Base-by-base conservation (phyloP, 108 stramenopile species). In the Cyclotella baltica region DNA sequence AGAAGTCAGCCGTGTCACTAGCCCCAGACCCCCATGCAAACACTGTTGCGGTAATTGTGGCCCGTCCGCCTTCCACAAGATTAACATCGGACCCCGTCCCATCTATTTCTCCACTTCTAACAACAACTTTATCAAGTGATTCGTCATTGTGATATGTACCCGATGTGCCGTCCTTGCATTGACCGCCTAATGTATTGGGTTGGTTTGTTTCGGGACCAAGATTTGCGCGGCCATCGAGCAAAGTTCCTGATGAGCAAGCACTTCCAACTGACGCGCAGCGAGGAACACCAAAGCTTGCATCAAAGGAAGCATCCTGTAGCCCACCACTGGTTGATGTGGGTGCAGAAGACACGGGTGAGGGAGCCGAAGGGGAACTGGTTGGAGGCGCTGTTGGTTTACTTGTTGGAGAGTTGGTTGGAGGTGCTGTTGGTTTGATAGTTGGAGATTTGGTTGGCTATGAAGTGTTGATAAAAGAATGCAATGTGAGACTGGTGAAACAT, bases 141-240 rank as follows among this genome's bases (percentile, higher is more conserved):
- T 80, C 73, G 36, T 80, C 57, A 22, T 10, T 27, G 27, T 68
- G 31, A 38, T 80, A 69, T 1, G 28, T 10, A 35, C 71, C 63
- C 40, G 5, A 2, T 27, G 38, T 30, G 19, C 75, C 75, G 31
- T 76, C 75, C 27, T 0, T 20, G 16, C 75, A 76, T n/a, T n/a
- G n/a, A n/a, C 62, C 63, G n/a, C 70, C 68, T 20, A 76, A 30
- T 20, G 75, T 69, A 53, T 76, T 76, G 34, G 75, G 68, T 3
- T 37, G 30, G 19, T 76, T 76, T 22, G 55, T n/a, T 59, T 76
- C 75, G 16, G 3, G 4, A 40, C 61, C 33, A 6, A 67, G 51
- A 29, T 20, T 34, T 35, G 33, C 71, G 2, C 71, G 58, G 9
- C 61, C 71, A 35, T 72, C 37, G 20, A 72, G 25, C 28, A 72